Conservation (phyloP, 148 eudicot species). For the Spergularia bocconei region DNA sequence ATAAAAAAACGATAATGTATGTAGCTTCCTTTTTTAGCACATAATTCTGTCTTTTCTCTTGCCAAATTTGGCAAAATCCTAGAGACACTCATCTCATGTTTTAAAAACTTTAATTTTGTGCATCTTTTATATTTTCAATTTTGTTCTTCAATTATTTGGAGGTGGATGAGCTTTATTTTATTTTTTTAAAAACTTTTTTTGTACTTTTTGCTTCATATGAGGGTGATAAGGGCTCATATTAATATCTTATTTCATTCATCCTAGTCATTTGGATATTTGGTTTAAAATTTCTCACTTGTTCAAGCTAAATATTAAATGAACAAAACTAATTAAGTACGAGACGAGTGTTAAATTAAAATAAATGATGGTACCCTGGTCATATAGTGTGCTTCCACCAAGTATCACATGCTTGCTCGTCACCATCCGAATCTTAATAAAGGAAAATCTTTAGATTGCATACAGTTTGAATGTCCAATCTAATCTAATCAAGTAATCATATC, state of each 20-base stretch:
- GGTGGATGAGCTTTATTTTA: slow-evolving; percentile 11
- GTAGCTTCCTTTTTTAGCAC: neutral
- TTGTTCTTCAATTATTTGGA: slow-evolving; percentile 1
- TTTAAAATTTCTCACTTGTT: too few species aligned
- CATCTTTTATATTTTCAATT: neutral
- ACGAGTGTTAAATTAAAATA: neutral
- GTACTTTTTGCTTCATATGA: neutral
- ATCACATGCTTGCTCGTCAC: slow-evolving; percentile 28
- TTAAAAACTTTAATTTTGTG: neutral
- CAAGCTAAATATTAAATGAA: too few species aligned
- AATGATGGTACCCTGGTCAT: slow-evolving; percentile 1
- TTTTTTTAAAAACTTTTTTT: too few species aligned
- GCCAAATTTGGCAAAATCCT: slow-evolving; percentile 25
- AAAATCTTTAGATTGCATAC: neutral
- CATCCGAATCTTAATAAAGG: slow-evolving; percentile 4
- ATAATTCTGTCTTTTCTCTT: neutral
- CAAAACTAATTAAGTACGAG: too few species aligned
- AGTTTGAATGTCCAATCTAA: too few species aligned
- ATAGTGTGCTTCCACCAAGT: slow-evolving; percentile 33
- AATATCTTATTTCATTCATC: neutral
- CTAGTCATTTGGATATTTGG: neutral
- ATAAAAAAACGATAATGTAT: neutral
- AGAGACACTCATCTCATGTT: neutral
- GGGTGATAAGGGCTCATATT: neutral
- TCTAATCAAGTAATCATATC: neutral